phyloP scores from a whole-genome alignment of 768 basidiomycete species.

The Leccinellum albellum region DNA sequence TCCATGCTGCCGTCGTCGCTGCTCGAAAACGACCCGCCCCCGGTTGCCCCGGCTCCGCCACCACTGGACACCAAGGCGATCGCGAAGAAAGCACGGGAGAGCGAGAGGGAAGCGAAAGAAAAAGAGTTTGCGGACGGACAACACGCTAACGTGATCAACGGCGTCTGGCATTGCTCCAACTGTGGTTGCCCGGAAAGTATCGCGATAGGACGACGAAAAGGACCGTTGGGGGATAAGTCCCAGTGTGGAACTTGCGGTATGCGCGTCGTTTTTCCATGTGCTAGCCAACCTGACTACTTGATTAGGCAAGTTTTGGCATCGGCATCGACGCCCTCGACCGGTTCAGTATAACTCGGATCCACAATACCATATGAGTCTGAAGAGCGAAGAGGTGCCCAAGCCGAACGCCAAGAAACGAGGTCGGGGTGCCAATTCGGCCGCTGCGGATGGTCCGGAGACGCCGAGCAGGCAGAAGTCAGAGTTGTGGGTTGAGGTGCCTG shows the following conservation, averaged over 20 bases:
- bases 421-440: constrained; percentile 23
- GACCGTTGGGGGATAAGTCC: constrained; percentile 84
- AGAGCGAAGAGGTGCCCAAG: constrained; percentile 57
- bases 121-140: constrained; percentile 80
- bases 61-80: constrained; percentile 47
- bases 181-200: constrained; percentile 89
- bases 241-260: constrained; percentile 91
- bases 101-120: constrained; percentile 80
- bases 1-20: constrained; percentile 50
- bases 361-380: constrained; percentile 60
- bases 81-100: constrained; percentile 66
- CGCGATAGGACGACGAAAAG: constrained; percentile 82
- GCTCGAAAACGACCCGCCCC: constrained; percentile 58
- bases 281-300: background rate
- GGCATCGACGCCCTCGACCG: constrained; percentile 76
- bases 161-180: constrained; percentile 93
- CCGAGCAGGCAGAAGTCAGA: constrained; percentile 42
- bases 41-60: constrained; percentile 26
- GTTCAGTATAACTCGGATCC: constrained; percentile 76
- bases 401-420: constrained; percentile 50
- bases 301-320: constrained; percentile 85
- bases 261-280: constrained; percentile 26
- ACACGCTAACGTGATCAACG: constrained; percentile 76
- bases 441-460: constrained; percentile 47
- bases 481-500: constrained; percentile 33